These are phyloP conservation scores for Orbilia javanica DNA, from an alignment of 2,329 filamentous ascomycete species.

Conservation along the genomic window DNA sequence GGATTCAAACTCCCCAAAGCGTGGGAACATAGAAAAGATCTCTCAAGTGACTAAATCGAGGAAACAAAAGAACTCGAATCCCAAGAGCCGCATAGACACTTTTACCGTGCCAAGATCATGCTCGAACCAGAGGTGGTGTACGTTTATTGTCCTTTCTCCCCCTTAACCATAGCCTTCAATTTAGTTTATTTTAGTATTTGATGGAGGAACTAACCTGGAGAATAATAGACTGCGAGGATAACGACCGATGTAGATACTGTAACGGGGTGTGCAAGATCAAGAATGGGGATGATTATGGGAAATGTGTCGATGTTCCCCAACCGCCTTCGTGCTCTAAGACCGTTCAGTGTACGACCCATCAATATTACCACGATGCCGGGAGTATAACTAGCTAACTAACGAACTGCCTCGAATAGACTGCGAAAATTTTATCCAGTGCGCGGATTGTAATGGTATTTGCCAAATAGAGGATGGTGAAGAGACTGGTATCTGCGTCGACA, in stretches of 20 bases:
- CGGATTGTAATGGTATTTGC: not conserved
- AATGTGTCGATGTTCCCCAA: slow-evolving; percentile 11
- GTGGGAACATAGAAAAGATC: not conserved
- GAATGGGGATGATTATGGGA: not conserved
- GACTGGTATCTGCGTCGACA: slow-evolving; percentile 1
- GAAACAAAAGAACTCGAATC: not conserved
- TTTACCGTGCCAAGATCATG: slow-evolving; percentile 11
- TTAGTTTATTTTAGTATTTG: not conserved
- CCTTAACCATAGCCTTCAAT: not conserved
- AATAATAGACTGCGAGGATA: not conserved
- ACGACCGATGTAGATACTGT: slow-evolving; percentile 13
- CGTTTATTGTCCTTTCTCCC: not conserved
- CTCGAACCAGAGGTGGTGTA: slow-evolving; percentile 1
- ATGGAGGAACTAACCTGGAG: not conserved
- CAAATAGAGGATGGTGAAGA: slow-evolving; percentile 1
- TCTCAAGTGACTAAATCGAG: not conserved
- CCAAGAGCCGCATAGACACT: not conserved
- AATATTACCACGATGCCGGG: not conserved
- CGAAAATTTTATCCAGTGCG: not conserved
- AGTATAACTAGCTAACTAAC: not conserved
- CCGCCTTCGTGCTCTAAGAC: not conserved
- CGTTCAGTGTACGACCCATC: not conserved
- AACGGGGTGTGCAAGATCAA: slow-evolving; percentile 12
- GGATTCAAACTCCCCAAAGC: not conserved
- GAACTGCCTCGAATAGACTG: not conserved